Conservation (phyloP, 1,284 basidiomycete genomes). For the Austropuccinia psidii region DNA sequence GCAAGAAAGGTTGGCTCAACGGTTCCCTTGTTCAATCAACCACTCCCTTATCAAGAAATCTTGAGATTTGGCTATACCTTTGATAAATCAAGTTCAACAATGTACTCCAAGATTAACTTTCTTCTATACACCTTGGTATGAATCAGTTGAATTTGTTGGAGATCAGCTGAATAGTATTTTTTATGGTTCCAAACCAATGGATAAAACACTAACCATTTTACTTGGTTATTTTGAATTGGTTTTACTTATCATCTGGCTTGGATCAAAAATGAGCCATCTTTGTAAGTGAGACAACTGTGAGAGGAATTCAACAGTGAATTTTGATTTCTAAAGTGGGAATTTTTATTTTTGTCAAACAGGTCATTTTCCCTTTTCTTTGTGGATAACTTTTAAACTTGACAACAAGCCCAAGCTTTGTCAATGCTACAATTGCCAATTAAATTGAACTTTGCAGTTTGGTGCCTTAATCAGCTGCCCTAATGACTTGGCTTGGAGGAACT, state of each 20-base stretch:
- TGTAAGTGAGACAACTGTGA: conserved; percentile 32
- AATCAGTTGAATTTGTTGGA: too few species aligned
- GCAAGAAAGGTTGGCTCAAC: too few species aligned
- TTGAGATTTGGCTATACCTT: too few species aligned
- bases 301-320: conserved; percentile 28
- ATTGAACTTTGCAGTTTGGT: conserved; percentile 54
- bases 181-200: too few species aligned
- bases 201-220: too few species aligned
- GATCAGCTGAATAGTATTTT: too few species aligned
- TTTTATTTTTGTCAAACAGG: conserved; percentile 79
- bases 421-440: conserved; percentile 47
- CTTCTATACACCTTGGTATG: too few species aligned
- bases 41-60: too few species aligned
- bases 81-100: too few species aligned
- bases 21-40: too few species aligned
- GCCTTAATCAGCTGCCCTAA: conserved; percentile 70
- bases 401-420: conserved; percentile 73
- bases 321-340: conserved; percentile 58
- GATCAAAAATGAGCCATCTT: conserved; percentile 34
- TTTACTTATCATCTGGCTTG: conserved; percentile 31
- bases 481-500: conserved; percentile 86
- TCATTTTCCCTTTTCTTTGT: conserved; percentile 80
- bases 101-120: too few species aligned
- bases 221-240: too few species aligned
- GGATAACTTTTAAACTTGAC: conserved; percentile 76